Evolutionary conservation across 2,329 filamentous ascomycete species (phyloP), one percentile per base, ranked within the genome.

Genomic region (Teratosphaeria viscida): DNA sequence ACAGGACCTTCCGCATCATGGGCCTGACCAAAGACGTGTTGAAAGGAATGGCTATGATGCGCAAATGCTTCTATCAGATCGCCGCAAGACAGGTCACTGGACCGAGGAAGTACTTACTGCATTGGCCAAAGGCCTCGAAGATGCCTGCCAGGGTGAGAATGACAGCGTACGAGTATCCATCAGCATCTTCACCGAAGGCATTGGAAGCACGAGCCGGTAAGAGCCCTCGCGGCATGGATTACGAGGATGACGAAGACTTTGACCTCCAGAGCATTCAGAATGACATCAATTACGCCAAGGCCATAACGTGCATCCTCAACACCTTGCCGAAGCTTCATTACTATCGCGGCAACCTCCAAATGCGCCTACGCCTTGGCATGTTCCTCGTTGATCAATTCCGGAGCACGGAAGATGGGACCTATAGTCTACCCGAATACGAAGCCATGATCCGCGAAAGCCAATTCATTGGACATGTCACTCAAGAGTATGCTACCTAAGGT

Each of bases 31-130:
- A 58, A 3, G 58, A 65, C 61, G 72, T 68, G 59, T 63, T 62
- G 62, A 67, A 58, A 65, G 71, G 64, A 64, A 72, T 71, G 63
- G 63, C 60, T 61, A 74, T 61, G 43, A 72, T 72, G 63, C 72
- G 74, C 39, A 70, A 71, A 6, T 70, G 65, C 5, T 75, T 73
- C 59, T 73, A 68, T 57, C 70, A 75, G 54, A 72, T 79, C 29
- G 69, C 71, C 2, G 66, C 71, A 26, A 65, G 67, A 10, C 62
- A 66, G 23, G 61, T 68, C 39, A 63, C 62, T 23, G 59, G 65
- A 6, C 57, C 62, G 11, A 64, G 67, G n/a, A 35, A 63, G 8
- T 69, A 71, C 60, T 35, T 74, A 16, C 32, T 71, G 16, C 65
- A 67, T 5, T 68, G 66, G 60, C 63, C 64, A 14, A 52, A 27